A percentile compares a stretch with the other conserved stretches of the same genome.
These are phyloP conservation scores for Populus davidiana DNA, from an alignment of 345 rosid species.

Conservation along the genomic window DNA sequence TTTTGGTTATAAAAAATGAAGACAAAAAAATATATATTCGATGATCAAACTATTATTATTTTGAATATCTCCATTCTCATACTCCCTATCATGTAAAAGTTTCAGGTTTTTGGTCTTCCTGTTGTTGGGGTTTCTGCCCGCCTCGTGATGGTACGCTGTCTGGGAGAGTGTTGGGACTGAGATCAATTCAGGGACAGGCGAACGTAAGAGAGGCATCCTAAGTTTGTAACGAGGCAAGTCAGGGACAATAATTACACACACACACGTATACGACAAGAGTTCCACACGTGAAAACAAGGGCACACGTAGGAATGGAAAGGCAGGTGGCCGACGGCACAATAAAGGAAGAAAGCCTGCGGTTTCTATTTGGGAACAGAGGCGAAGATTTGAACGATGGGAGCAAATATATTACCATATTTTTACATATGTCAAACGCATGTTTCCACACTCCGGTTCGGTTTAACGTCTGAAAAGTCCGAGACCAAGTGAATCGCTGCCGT, in stretches of 20 bases:
- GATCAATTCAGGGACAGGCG: neutral
- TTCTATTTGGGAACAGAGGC: neutral
- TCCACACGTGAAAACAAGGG: slow-evolving; percentile 22
- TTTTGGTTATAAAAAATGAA: too few relatives aligned
- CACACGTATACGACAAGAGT: neutral
- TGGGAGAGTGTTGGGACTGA: neutral
- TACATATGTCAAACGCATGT: neutral
- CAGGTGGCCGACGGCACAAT: neutral
- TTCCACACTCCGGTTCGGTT: neutral
- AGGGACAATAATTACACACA: slow-evolving; percentile 9
- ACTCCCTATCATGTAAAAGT: too few relatives aligned
- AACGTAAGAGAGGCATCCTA: slow-evolving; percentile 13
- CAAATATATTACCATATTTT: neutral
- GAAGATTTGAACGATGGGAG: slow-evolving; percentile 19
- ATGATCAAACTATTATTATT: too few relatives aligned
- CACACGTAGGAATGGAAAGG: slow-evolving; percentile 24
- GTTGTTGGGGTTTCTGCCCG: neutral
- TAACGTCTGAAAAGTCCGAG: slow-evolving; percentile 41
- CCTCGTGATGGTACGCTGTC: neutral
- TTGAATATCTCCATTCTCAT: too few relatives aligned
- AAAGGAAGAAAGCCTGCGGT: neutral
- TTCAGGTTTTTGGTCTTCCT: neutral
- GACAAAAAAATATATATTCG: neutral
- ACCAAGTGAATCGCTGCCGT: slow-evolving; percentile 31
- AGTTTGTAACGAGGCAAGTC: slow-evolving; percentile 16